Base-by-base conservation (phyloP, 2,329 filamentous ascomycete genomes). In the Aplosporella prunicola region DNA sequence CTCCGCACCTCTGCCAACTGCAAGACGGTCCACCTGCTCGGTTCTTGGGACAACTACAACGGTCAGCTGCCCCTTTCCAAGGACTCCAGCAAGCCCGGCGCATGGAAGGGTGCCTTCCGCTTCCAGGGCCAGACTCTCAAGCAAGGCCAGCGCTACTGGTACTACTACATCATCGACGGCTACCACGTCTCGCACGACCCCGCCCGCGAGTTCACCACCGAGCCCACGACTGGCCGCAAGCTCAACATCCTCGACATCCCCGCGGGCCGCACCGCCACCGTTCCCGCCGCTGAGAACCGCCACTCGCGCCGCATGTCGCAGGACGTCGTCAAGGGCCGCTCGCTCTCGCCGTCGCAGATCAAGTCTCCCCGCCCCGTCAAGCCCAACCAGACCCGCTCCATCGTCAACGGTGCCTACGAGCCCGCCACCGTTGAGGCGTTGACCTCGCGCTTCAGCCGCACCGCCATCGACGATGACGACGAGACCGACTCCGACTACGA, bases 121-220 rank as follows among this genome's bases (percentile, higher is more conserved):
- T 95, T 98, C 70, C 83, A 91, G 67, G 82, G 81, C 60, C 68
- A 77, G 45, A 89, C 85, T 43, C 76, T 96, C 53, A 80, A 89
- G 71, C 72, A 85, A 53, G 87, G 89, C 61, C 79, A 85, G 61
- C 81, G 89, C 60, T 96, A 96, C 78, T 98, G 91, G 91, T 98
- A 96, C 80, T 98, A 98, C 78, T 98, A 95, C 75, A 95, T 96
- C 78, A 91, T 96, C 64, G 91, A 98, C 63, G 91, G 91, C 52
- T 95, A 95, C 78, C 88, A 95, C 64, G 82, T 93, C 62, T 88
- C 88, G 45, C 89, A 96, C 74, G 91, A 96, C 69, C 88, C 89
- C 51, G 84, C 83, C 62, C 80, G 87, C 61, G 72, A 82, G 56
- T 89, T 82, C 58, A 93, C 84, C 58, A 81, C 83, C 50, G 91